Percentiles rank a stretch among this genome's conserved stretches.
These are phyloP conservation scores for Dioscorea zingiberensis DNA, from an alignment of 106 monocot species.

Conservation along the genomic window DNA sequence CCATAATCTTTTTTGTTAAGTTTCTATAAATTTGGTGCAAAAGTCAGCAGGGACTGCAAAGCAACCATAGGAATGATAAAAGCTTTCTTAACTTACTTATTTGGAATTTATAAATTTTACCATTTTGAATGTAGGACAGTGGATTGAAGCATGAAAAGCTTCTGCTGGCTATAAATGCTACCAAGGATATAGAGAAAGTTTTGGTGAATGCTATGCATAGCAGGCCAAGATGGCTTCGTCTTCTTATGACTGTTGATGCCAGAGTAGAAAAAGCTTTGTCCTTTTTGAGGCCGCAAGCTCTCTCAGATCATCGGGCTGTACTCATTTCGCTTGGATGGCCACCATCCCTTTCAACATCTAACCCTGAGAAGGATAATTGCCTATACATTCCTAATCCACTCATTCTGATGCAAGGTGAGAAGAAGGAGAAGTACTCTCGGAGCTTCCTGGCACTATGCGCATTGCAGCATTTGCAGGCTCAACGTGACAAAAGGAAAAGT, in stretches of 20 bases:
- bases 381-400: slow-evolving; percentile 43
- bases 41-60: too few relatives aligned
- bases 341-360: slow-evolving; percentile 40
- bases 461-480: slow-evolving; percentile 51
- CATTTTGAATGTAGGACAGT: slow-evolving; percentile 20
- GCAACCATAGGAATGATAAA: too few relatives aligned
- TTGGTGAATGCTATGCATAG: slow-evolving; percentile 16
- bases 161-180: slow-evolving; percentile 34
- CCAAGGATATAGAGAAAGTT: slow-evolving; percentile 50
- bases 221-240: slow-evolving; percentile 40
- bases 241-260: slow-evolving; percentile 57
- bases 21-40: too few relatives aligned
- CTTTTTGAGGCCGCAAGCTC: slow-evolving; percentile 57
- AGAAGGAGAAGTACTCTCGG: slow-evolving; percentile 40
- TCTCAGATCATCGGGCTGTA: slow-evolving; percentile 50
- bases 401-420: slow-evolving; percentile 47
- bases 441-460: slow-evolving; percentile 56
- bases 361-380: slow-evolving; percentile 8
- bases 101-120: too few relatives aligned
- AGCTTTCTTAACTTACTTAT: too few relatives aligned
- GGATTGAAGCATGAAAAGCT: slow-evolving; percentile 40
- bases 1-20: slow-evolving; percentile 4
- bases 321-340: slow-evolving; percentile 75
- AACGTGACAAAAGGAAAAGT: slow-evolving; percentile 15
- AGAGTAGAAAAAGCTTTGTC: slow-evolving; percentile 52